Evolutionary conservation across 345 rosid genomes (phyloP), one percentile per base, ranked within the genome.

Genomic region (Hevea brasiliensis): DNA sequence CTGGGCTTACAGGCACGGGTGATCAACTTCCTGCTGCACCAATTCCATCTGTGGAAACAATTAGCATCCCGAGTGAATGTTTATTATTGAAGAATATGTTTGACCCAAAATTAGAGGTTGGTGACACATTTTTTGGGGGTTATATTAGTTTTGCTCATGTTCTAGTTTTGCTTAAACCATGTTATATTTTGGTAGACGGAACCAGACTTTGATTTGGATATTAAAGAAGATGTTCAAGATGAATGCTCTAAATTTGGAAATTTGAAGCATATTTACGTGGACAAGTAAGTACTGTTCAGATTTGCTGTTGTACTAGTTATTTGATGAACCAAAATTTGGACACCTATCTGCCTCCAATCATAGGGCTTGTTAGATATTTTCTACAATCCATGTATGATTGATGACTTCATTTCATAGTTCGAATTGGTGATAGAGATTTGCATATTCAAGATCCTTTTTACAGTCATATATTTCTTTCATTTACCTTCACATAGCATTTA

Each of bases 41-140:
- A 67, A 68, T 87, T 58, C 84, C 94, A 66, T 59, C 72, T 15
- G 29, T 88, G 1, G 86, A 94, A 72, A 77, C 92, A 47, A 66
- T 94, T 23, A 97, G 98, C 62, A 66, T 72, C 72, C 98, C 93
- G 29, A 90, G 90, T 50, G 97, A 92, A 81, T 94, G 93, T 76
- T 67, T 94, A 40, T 62, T 94, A 53, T 82, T 94, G 79, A 94
- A 92, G 86, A 94, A 94, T 73, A 90, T 94, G 98, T 94, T 94
- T 87, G 98, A 94, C 84, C 92, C 98, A 27, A 82, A 71, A 20
- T 11, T 74, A 60, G 98, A 94, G 98, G 98, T 94, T 65, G n/a
- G 71, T 18, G 15, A 29, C 6, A 6, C 15, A 69, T 65, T 21
- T 15, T 47, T 27, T 59, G 15, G 53, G 14, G 51, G 7, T 48